phyloP scores from a whole-genome alignment of 768 basidiomycete genomes.

The Termitomyces sp. region DNA sequence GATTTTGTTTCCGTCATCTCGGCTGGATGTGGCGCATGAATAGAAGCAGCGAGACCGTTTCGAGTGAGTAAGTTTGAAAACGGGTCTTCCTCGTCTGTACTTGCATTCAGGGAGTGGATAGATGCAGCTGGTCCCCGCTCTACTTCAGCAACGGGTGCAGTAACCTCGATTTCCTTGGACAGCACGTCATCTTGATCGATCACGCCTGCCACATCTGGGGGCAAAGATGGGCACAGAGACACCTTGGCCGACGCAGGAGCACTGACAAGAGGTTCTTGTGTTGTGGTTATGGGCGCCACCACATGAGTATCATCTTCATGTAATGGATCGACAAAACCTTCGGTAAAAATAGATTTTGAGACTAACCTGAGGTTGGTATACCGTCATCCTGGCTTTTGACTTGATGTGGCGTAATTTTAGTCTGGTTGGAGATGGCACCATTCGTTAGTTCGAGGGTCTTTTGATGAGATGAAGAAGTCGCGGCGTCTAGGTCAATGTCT shows the following conservation, averaged over 20 bases:
- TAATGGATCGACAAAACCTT: constrained; percentile 10
- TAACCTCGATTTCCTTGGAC: neutral
- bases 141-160: neutral
- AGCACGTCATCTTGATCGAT: neutral
- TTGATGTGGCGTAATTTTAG: neutral
- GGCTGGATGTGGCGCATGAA: constrained; percentile 48
- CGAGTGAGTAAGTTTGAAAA: constrained; percentile 16
- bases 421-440: neutral
- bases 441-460: neutral
- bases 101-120: constrained; percentile 18
- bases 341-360: neutral
- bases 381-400: neutral
- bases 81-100: constrained; percentile 9
- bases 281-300: constrained; percentile 12
- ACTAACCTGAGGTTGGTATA: constrained; percentile 7
- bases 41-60: constrained; percentile 47
- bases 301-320: neutral
- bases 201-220: constrained; percentile 16
- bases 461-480: constrained; percentile 16
- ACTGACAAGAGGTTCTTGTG: constrained; percentile 12
- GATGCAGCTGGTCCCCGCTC: constrained; percentile 24
- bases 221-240: constrained; percentile 20
- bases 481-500: constrained; percentile 33
- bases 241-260: constrained; percentile 14
- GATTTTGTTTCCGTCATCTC: constrained; percentile 36